phyloP scores from a whole-genome alignment of 139 green algal species.

The Chlamydomonas eustigma region DNA sequence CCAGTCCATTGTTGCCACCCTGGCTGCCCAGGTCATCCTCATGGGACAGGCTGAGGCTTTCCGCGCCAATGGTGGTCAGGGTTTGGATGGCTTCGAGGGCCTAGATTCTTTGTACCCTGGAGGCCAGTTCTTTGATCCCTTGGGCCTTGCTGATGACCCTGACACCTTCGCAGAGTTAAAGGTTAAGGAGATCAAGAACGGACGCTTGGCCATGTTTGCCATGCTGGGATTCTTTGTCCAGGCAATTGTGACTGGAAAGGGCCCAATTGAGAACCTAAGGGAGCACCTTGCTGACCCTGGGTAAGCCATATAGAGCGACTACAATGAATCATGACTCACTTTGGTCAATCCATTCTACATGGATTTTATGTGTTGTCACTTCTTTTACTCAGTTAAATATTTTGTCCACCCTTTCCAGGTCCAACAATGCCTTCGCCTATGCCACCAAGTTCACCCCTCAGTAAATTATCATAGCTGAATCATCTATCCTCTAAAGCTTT shows the following conservation, averaged over 20 bases:
- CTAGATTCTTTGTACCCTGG: constrained; percentile 78
- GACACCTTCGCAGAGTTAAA: constrained; percentile 84
- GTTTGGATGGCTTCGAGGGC: constrained; percentile 64
- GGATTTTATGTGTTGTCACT: not conserved
- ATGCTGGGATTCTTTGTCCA: constrained; percentile 75
- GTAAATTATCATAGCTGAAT: no score
- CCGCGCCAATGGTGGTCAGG: constrained; percentile 75
- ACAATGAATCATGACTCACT: not conserved
- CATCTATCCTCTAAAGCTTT: no score
- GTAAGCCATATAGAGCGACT: not conserved
- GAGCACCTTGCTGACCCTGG: constrained; percentile 73
- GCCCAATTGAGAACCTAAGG: constrained; percentile 55
- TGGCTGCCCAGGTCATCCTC: constrained; percentile 81
- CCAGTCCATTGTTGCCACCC: constrained; percentile 82
- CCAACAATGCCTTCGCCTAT: constrained; percentile 63
- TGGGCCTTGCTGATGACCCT: constrained; percentile 61
- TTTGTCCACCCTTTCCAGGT: constrained; percentile 46
- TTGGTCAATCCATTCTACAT: not conserved
- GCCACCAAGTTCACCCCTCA: constrained; percentile 61
- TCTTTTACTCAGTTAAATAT: not conserved
- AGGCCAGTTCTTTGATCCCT: constrained; percentile 18
- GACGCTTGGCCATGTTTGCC: constrained; percentile 30
- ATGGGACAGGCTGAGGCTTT: constrained; percentile 73
- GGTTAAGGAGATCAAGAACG: constrained; percentile 58
- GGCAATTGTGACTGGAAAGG: constrained; percentile 56